Conservation (phyloP, 2,329 filamentous ascomycete species). For the Alternaria triticina region DNA sequence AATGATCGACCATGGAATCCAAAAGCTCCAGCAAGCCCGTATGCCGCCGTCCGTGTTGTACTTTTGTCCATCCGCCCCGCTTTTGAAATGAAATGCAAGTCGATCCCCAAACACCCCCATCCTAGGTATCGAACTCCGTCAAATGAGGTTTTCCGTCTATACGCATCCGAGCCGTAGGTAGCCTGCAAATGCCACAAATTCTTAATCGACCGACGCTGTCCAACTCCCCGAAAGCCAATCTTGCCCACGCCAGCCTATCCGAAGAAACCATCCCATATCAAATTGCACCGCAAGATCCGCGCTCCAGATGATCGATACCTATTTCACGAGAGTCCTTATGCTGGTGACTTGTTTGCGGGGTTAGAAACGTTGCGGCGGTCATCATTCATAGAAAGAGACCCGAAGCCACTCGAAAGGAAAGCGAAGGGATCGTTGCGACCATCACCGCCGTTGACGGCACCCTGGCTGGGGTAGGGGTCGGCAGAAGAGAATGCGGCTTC, state of each 20-base stretch:
- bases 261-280: constrained; percentile 44
- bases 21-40: constrained; percentile 29
- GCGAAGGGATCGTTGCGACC: constrained; percentile 78
- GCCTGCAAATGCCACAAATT: constrained; percentile 49
- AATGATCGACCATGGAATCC: constrained; percentile 23
- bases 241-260: constrained; percentile 45
- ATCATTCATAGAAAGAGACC: constrained; percentile 73
- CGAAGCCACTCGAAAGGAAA: constrained; percentile 77
- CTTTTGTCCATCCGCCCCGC: constrained; percentile 41
- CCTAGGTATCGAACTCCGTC: constrained; percentile 50
- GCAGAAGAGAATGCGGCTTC: constrained; percentile 94
- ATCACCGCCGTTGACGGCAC: constrained; percentile 69
- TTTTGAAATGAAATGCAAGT: constrained; percentile 34
- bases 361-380: constrained; percentile 55
- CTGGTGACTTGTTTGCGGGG: constrained; percentile 49
- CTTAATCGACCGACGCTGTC: constrained; percentile 45
- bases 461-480: constrained; percentile 79
- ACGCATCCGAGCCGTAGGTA: constrained; percentile 41
- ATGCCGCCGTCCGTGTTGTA: constrained; percentile 36
- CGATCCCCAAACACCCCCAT: constrained; percentile 42
- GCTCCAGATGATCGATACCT: constrained; percentile 43
- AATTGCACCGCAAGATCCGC: constrained; percentile 44
- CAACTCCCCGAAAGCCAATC: constrained; percentile 46
- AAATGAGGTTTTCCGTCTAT: constrained; percentile 47
- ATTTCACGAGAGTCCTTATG: constrained; percentile 44